These are phyloP conservation scores for Geranium rotundifolium DNA, from an alignment of 345 rosid genomes.

Conservation along the genomic window DNA sequence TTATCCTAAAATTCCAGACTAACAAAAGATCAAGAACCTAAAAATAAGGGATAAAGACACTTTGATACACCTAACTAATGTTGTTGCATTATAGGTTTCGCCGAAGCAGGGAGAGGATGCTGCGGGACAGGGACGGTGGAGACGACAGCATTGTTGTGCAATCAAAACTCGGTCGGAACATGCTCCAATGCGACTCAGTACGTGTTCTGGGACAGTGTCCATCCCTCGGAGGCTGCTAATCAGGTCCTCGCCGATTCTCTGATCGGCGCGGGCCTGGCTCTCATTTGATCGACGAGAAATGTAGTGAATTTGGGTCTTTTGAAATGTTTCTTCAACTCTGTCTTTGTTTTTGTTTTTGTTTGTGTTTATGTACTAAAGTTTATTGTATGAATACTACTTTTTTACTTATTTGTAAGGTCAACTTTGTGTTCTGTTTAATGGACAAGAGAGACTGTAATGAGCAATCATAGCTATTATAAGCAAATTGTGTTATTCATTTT, in stretches of 20 bases:
- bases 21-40: too few species aligned
- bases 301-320: too few species aligned
- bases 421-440: too few species aligned
- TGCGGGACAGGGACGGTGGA: slow-evolving; percentile 84
- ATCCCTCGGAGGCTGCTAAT: slow-evolving; percentile 89
- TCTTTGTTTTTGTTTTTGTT: background rate
- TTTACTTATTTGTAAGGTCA: too few species aligned
- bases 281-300: slow-evolving; percentile 14
- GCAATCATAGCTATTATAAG: too few species aligned
- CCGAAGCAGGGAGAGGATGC: slow-evolving; percentile 72
- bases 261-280: slow-evolving; percentile 52
- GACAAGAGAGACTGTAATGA: too few species aligned
- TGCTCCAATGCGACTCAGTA: slow-evolving; percentile 74
- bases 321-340: too few species aligned
- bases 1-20: too few species aligned
- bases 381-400: too few species aligned
- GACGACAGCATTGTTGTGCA: slow-evolving; percentile 71
- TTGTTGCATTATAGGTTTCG: slow-evolving; percentile 39
- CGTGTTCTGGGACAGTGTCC: slow-evolving; percentile 92
- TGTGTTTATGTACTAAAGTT: background rate
- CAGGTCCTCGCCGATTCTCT: slow-evolving; percentile 62
- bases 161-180: slow-evolving; percentile 57
- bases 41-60: too few species aligned
- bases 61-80: too few species aligned
- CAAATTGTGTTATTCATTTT: too few species aligned